Evolutionary conservation across 441 rosid genomes (phyloP), one percentile per base, ranked within the genome.

Genomic region (Brassica balearica): DNA sequence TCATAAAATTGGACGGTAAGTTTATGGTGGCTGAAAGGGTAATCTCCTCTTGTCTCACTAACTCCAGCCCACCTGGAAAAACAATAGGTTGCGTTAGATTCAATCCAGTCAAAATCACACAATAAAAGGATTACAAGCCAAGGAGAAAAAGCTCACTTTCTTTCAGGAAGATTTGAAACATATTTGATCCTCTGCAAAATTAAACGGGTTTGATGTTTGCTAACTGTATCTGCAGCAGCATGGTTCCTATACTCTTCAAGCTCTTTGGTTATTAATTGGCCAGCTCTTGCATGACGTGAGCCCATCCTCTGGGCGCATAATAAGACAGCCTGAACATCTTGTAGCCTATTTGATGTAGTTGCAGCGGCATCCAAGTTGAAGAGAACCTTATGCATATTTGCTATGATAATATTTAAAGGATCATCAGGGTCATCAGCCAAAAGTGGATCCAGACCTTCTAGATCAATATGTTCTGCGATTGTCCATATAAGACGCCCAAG

Each of bases 351-450:
- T 71, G 97, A 83, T 71, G 91, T 78, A 80, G 86, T 86, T 59
- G 97, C 88, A 83, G 98, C 86, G 41, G 97, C 85, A 80, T 96
- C 98, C 67, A 85, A 70, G 83, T 89, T 91, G 88, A 88, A 92
- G 68, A 96, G 87, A 78, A 94, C 96, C 84, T 96, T 94, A 79
- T 85, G 98, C 59, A 92, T 88, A 81, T 94, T 92, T 82, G 95
- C 85, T 74, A 96, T 73, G 22, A 96, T 87, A 4, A 94, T 89
- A 83, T 96, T 94, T 65, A 96, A 84, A 2, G 96, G 90, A 81
- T 94, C 99, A 72, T 96, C 97, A 12, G 99, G 99, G 81, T 94
- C 99, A 86, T 96, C 99, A 76, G 97, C 99, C 81, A 96, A 88
- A 86, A 96, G 97, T 55, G 98, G 99, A 89, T 96, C 99, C 83